Conservation (phyloP, 2,329 filamentous ascomycete species). For the Talaromyces sp. region DNA sequence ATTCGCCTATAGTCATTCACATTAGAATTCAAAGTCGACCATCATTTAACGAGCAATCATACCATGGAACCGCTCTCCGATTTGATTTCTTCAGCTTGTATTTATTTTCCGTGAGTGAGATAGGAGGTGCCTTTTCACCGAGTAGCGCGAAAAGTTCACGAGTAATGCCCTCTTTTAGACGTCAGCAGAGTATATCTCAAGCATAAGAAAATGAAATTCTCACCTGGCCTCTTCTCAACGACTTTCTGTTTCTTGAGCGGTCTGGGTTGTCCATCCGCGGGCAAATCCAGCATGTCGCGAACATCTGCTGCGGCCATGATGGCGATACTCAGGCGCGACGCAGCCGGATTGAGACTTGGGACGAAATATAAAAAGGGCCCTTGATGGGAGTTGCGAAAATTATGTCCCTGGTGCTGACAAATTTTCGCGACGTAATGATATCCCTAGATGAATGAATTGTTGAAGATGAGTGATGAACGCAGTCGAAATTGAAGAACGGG, state of each 20-base stretch:
- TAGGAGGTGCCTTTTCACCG: slow-evolving; percentile 49
- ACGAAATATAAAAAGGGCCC: background rate
- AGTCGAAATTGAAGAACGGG: background rate
- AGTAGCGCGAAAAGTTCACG: slow-evolving; percentile 49
- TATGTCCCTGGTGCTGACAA: background rate
- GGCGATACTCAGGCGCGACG: slow-evolving; percentile 17
- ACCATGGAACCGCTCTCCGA: slow-evolving; percentile 41
- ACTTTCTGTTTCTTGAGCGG: slow-evolving; percentile 72
- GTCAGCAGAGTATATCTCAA: background rate
- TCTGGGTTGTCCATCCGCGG: slow-evolving; percentile 54
- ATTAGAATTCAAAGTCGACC: slow-evolving; percentile 52
- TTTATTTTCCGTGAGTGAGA: slow-evolving; percentile 49
- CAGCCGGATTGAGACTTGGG: background rate
- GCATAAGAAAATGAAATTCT: slow-evolving; percentile 21
- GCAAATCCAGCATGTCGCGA: slow-evolving; percentile 81
- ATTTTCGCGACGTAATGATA: background rate
- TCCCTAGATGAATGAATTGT: background rate
- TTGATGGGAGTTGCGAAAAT: background rate
- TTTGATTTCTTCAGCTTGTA: slow-evolving; percentile 50
- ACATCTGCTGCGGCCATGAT: slow-evolving; percentile 72
- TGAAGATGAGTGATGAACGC: background rate
- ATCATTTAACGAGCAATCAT: slow-evolving; percentile 35
- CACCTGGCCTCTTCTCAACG: slow-evolving; percentile 53
- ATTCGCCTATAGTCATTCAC: slow-evolving; percentile 54
- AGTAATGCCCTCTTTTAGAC: slow-evolving; percentile 42